These are phyloP conservation scores for Trichoderma sp. DNA, from an alignment of 2,329 filamentous ascomycete species.

Conservation along the genomic window DNA sequence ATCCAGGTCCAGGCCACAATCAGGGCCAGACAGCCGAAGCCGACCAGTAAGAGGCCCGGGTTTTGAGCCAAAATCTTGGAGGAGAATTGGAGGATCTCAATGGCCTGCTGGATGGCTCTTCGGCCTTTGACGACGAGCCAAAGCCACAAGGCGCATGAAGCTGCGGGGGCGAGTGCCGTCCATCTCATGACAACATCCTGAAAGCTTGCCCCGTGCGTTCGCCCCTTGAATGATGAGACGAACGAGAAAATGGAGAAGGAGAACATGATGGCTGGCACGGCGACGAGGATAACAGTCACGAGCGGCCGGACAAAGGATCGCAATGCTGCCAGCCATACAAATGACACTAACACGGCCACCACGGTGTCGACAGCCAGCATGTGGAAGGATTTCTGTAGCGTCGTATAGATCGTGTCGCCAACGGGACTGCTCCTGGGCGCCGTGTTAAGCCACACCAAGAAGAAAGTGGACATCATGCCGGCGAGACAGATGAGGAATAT, in stretches of 20 bases:
- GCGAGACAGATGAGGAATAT: constrained; percentile 84
- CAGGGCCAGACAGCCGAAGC: constrained; percentile 71
- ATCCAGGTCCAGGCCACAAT: constrained; percentile 92
- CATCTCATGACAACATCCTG: constrained; percentile 91
- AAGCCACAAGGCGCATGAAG: constrained; percentile 75
- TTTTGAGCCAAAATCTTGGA: constrained; percentile 85
- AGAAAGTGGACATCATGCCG: constrained; percentile 82
- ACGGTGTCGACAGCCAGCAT: constrained; percentile 89
- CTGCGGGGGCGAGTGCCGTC: constrained; percentile 74
- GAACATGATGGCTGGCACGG: constrained; percentile 82
- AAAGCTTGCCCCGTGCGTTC: constrained; percentile 71
- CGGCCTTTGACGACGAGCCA: constrained; percentile 82
- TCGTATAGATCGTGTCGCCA: constrained; percentile 93
- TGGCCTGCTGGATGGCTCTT: constrained; percentile 76
- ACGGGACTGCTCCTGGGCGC: constrained; percentile 70
- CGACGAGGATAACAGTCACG: constrained; percentile 76
- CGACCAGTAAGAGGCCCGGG: constrained; percentile 79
- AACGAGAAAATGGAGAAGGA: constrained; percentile 92
- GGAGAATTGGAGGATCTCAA: constrained; percentile 89
- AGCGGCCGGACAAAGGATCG: constrained; percentile 86
- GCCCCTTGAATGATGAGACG: constrained; percentile 82
- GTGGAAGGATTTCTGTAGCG: constrained; percentile 81
- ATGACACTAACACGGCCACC: constrained; percentile 82
- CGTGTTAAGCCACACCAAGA: constrained; percentile 89
- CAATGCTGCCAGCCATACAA: constrained; percentile 87